Base-by-base conservation (phyloP, 2,329 filamentous ascomycete genomes). In the Polychaeton citri region DNA sequence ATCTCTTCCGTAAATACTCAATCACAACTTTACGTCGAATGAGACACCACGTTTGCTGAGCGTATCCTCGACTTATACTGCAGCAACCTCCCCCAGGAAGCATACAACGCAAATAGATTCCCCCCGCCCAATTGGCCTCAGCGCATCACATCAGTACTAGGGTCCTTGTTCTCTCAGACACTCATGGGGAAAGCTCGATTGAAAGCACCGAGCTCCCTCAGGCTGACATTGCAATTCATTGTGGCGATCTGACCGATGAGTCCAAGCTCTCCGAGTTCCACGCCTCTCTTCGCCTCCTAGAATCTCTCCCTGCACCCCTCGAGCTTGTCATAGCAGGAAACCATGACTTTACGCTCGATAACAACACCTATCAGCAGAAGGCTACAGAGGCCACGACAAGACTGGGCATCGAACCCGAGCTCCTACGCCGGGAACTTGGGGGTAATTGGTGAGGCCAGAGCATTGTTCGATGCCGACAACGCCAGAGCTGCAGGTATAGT, bases 401-500 rank as follows among this genome's bases (percentile, higher is more conserved):
- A 5, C 37, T 59, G 12, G 51, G 59, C 19, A 51, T 41, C 15
- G 12, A 10, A 12, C 24, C 15, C 9, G 41, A 41, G 0, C 42
- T 54, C 4, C 43, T 61, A 8, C 39, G 47, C 38, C 50, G 44
- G 33, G 50, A 53, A 13, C 71, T 64, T 36, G 68, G 24, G 67
- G 3, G 42, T 45, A 7, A 49, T 53, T 3, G 61, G 58, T 0
- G 54, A 49, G 13, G 34, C 38, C 9, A 44, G 40, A 40, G 45
- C 39, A 32, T 47, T 50, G 31, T 57, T 31, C 42, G 43, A 17
- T 43, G 38, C 13, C 15, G 38, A 42, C 15, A 43, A 36, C 2
- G 66, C 66, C 1, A 48, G 47, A 30, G 40, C 40, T 1, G 59
- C 62, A 0, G 68, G 69, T 2, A 64, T 75, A 1, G 50, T 57